Evolutionary conservation across 148 eudicot genomes (phyloP).

Genomic region (Vaccinium darrowii): DNA sequence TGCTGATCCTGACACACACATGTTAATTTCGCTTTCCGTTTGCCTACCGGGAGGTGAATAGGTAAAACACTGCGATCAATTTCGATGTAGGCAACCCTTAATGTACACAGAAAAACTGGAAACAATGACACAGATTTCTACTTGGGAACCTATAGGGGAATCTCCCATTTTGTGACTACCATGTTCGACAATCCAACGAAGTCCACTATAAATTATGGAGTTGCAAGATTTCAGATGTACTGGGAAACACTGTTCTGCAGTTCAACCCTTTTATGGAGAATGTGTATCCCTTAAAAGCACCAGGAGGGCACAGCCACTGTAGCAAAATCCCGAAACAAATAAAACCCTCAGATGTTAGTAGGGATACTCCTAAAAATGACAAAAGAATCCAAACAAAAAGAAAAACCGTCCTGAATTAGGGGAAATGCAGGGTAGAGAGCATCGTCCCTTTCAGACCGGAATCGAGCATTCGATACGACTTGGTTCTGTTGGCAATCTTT

Average conservation of each 20-base stretch:
- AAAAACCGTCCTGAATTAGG: neutral
- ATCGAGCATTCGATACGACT: neutral
- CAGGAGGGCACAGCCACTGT: neutral
- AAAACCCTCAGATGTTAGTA: neutral
- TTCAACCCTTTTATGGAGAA: neutral
- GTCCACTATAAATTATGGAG: neutral
- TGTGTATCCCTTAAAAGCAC: neutral
- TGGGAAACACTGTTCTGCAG: neutral
- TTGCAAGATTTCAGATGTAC: neutral
- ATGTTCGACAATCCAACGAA: neutral
- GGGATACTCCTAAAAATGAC: neutral
- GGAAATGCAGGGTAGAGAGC: neutral
- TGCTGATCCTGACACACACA: neutral
- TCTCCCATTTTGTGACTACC: neutral
- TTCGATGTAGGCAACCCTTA: neutral
- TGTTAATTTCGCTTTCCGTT: neutral
- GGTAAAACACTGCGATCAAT: neutral
- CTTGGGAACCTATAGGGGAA: neutral
- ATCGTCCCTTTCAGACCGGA: neutral
- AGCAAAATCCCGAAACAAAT: neutral
- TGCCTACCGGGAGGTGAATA: neutral
- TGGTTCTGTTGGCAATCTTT: neutral
- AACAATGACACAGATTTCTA: neutral
- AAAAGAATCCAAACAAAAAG: neutral
- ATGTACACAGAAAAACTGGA: neutral